These are phyloP conservation scores for Ophiostoma tasmaniense DNA, from an alignment of 2,329 filamentous ascomycete genomes.

Conservation along the genomic window DNA sequence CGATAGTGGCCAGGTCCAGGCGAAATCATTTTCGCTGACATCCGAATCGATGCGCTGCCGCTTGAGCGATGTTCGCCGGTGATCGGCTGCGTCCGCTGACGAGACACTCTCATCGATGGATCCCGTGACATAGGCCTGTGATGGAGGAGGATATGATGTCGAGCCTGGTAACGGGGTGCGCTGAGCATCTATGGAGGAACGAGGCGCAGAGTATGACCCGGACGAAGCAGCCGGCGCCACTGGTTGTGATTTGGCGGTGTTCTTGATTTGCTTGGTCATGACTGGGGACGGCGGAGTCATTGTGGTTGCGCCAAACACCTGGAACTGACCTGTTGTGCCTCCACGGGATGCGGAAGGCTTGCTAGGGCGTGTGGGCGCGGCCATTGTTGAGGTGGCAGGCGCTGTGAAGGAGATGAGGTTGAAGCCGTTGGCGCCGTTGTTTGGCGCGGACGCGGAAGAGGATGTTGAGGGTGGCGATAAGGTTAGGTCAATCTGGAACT, in stretches of 20 bases:
- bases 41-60: slow-evolving; percentile 19
- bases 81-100: slow-evolving; percentile 6
- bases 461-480: slow-evolving; percentile 11
- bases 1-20: slow-evolving; percentile 21
- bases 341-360: not conserved
- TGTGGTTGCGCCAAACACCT: slow-evolving; percentile 6
- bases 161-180: not conserved
- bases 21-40: slow-evolving; percentile 20
- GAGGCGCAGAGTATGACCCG: not conserved
- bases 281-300: slow-evolving; percentile 9
- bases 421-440: not conserved
- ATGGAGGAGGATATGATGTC: not conserved
- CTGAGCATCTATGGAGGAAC: not conserved
- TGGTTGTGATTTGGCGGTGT: not conserved
- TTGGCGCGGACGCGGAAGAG: slow-evolving; percentile 8
- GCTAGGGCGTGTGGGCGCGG: not conserved
- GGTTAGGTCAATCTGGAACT: slow-evolving; percentile 7
- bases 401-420: slow-evolving; percentile 15
- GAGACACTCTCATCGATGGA: slow-evolving; percentile 2
- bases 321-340: slow-evolving; percentile 8
- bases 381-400: not conserved
- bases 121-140: not conserved
- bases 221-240: not conserved
- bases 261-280: not conserved
- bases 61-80: not conserved